Evolutionary conservation across 768 basidiomycete genomes (phyloP).

Genomic region (Lactifluus piperatus): DNA sequence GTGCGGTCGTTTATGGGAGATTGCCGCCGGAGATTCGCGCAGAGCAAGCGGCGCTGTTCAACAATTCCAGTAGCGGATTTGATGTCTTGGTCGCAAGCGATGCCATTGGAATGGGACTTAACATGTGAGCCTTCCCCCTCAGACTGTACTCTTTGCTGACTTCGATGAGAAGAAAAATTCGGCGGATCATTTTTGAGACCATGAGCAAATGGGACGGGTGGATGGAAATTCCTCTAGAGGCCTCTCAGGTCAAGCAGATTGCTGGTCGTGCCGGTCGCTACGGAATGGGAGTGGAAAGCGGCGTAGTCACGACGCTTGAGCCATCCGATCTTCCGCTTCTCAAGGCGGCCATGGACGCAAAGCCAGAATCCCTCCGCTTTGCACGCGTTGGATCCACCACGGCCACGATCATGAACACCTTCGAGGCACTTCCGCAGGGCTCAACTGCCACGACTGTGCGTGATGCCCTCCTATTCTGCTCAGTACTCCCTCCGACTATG

Average conservation of each 20-base stretch:
- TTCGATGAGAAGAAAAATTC: slow-evolving; percentile 84
- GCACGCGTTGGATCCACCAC: slow-evolving; percentile 39
- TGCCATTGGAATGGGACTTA: slow-evolving; percentile 95
- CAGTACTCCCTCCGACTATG: slow-evolving; percentile 36
- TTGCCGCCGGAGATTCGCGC: slow-evolving; percentile 87
- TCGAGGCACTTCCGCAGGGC: slow-evolving; percentile 36
- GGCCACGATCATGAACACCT: slow-evolving; percentile 24
- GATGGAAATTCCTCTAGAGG: slow-evolving; percentile 38
- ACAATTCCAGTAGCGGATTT: slow-evolving; percentile 71
- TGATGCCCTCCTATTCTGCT: slow-evolving; percentile 42
- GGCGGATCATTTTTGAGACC: slow-evolving; percentile 70
- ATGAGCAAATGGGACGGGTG: slow-evolving; percentile 54
- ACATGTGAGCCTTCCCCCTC: slow-evolving; percentile 54
- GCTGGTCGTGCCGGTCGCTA: slow-evolving; percentile 91
- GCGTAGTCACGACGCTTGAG: slow-evolving; percentile 67
- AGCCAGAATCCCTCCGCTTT: slow-evolving; percentile 40
- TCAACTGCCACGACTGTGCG: slow-evolving; percentile 36
- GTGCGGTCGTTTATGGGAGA: slow-evolving; percentile 89
- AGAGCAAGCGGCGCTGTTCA: slow-evolving; percentile 90
- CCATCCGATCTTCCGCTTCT: slow-evolving; percentile 55
- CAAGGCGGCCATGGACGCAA: slow-evolving; percentile 41
- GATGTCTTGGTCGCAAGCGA: slow-evolving; percentile 92
- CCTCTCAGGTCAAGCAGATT: slow-evolving; percentile 87
- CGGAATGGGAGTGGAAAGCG: slow-evolving; percentile 49
- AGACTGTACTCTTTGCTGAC: background rate